A percentile compares a stretch with the other conserved stretches of the same genome.
Conservation (phyloP, 2,329 filamentous ascomycete species). For the Monilinia fructicola region DNA sequence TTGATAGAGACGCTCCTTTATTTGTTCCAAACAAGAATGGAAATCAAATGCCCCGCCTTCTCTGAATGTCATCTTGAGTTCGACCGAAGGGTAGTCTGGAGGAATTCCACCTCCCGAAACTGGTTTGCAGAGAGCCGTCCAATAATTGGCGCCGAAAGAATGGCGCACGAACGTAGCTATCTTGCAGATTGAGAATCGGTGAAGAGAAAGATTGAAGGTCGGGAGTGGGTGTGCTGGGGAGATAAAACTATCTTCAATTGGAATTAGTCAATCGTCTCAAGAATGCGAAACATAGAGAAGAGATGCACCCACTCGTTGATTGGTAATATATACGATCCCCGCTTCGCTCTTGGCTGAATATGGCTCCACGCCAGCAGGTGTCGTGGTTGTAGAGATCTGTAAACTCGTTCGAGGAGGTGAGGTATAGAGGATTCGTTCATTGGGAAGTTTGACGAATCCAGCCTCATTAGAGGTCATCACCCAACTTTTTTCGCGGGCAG, state of each 20-base stretch:
- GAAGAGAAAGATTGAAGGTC: constrained; percentile 81
- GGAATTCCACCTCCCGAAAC: constrained; percentile 83
- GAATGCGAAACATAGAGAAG: constrained; percentile 29
- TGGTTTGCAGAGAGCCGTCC: constrained; percentile 77
- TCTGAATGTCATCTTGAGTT: constrained; percentile 85
- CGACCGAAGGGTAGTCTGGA: constrained; percentile 67
- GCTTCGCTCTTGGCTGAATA: constrained; percentile 71
- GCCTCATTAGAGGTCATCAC: constrained; percentile 77
- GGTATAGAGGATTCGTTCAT: constrained; percentile 78
- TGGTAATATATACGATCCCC: constrained; percentile 78
- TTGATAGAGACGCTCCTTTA: constrained; percentile 81
- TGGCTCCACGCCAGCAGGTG: constrained; percentile 60
- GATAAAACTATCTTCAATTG: constrained; percentile 72
- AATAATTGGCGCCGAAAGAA: constrained; percentile 95
- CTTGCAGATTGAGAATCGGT: constrained; percentile 82
- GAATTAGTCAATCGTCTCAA: constrained; percentile 27
- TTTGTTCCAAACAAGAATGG: constrained; percentile 74
- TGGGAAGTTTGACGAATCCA: constrained; percentile 79
- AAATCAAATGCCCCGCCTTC: constrained; percentile 96
- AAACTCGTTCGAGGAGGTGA: constrained; percentile 78
- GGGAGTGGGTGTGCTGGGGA: constrained; percentile 68
- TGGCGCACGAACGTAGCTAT: constrained; percentile 81
- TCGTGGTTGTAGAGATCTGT: constrained; percentile 63
- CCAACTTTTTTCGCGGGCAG: constrained; percentile 59
- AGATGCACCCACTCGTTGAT: constrained; percentile 67